A percentile compares a stretch with the other conserved stretches of the same genome.
These are phyloP conservation scores for Tilletia indica DNA, from an alignment of 1,284 basidiomycete genomes.

Conservation along the genomic window DNA sequence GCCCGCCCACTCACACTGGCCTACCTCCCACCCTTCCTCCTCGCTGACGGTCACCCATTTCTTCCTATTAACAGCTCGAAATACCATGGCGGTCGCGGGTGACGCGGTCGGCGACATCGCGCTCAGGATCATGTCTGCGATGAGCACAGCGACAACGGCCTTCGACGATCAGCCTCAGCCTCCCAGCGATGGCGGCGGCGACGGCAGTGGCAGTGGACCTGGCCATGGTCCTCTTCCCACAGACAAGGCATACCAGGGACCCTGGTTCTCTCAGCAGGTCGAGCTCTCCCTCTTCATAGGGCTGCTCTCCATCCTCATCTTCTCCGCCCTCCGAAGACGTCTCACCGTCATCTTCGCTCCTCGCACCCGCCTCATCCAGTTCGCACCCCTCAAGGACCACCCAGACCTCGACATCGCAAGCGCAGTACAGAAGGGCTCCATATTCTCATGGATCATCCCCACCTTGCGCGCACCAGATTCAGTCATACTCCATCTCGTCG, in stretches of 20 bases:
- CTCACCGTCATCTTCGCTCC: slow-evolving; percentile 89
- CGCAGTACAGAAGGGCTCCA: slow-evolving; percentile 29
- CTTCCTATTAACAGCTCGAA: too few relatives aligned
- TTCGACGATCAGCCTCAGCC: neutral
- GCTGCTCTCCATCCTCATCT: slow-evolving; percentile 74
- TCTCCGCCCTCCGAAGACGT: slow-evolving; percentile 79
- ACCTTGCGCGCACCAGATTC: slow-evolving; percentile 86
- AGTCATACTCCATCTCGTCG: slow-evolving; percentile 92
- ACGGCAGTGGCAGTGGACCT: neutral
- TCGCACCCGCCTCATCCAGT: slow-evolving; percentile 89
- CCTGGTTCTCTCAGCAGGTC: slow-evolving; percentile 90
- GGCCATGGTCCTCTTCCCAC: slow-evolving; percentile 18
- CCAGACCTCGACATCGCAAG: slow-evolving; percentile 64
- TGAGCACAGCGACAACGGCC: neutral
- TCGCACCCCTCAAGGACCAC: slow-evolving; percentile 78
- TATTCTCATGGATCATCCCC: slow-evolving; percentile 93
- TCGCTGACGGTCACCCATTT: too few relatives aligned
- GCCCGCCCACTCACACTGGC: too few relatives aligned
- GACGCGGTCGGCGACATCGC: too few relatives aligned
- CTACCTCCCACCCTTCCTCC: too few relatives aligned
- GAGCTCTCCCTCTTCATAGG: slow-evolving; percentile 76
- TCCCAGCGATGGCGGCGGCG: neutral
- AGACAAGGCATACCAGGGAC: slow-evolving; percentile 60
- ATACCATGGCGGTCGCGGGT: too few relatives aligned
- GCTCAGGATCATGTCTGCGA: neutral